Evolutionary conservation across 116 monocot genomes (phyloP).

Genomic region (Dioscorea cayenensis): DNA sequence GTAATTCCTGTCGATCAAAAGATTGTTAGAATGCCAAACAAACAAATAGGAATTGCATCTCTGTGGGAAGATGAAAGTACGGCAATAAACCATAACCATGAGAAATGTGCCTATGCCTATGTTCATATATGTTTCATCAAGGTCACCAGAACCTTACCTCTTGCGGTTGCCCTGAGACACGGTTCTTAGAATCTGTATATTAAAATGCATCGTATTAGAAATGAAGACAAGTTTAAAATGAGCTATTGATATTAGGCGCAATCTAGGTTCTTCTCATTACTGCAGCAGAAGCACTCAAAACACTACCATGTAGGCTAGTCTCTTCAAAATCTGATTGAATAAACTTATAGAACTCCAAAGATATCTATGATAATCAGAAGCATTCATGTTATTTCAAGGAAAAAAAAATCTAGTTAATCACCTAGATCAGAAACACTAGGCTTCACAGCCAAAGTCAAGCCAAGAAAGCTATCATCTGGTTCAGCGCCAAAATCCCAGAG

Average conservation of each 20-base stretch:
- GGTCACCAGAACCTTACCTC: constrained; percentile 28
- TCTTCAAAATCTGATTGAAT: no score
- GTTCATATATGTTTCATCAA: not conserved
- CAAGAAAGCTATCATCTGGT: constrained; percentile 81
- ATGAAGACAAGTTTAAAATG: not conserved
- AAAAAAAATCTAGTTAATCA: constrained; percentile 2
- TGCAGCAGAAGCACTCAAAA: no score
- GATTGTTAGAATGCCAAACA: not conserved
- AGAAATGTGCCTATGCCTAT: not conserved
- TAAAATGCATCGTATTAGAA: not conserved
- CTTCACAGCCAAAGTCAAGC: constrained; percentile 64
- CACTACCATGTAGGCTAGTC: no score
- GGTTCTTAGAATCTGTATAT: constrained; percentile 34
- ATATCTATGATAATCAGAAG: no score
- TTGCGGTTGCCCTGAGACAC: constrained; percentile 21
- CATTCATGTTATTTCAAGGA: not conserved
- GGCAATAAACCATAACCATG: not conserved
- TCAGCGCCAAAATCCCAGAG: constrained; percentile 69
- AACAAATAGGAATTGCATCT: not conserved
- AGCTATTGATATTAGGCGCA: not conserved
- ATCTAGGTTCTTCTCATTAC: not conserved
- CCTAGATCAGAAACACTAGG: constrained; percentile 59
- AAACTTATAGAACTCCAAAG: no score
- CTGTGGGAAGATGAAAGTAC: not conserved
- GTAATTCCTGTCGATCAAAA: constrained; percentile 40